A percentile compares a stretch with the other conserved stretches of the same genome.
Conservation (phyloP, 148 eudicot species). For the Salicornia ramosissima region DNA sequence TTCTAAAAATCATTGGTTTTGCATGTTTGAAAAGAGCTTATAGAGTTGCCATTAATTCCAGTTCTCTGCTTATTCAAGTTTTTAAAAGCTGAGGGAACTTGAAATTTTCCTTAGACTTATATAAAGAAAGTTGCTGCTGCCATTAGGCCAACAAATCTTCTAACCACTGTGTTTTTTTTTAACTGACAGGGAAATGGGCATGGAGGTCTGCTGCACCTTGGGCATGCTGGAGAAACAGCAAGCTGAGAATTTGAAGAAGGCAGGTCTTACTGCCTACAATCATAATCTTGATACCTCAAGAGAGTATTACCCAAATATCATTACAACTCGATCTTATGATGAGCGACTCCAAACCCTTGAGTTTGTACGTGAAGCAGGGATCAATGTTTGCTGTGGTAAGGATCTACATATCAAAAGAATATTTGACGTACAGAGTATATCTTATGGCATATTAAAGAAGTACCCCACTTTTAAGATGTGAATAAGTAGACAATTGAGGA, state of each 20-base stretch:
- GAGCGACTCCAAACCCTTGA: slow-evolving; percentile 86
- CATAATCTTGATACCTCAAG: slow-evolving; percentile 99
- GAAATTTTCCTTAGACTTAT: too few relatives aligned
- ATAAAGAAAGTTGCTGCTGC: neutral
- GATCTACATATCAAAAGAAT: slow-evolving; percentile 7
- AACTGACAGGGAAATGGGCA: slow-evolving; percentile 86
- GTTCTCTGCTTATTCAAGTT: too few relatives aligned
- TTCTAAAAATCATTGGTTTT: neutral
- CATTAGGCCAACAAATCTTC: neutral
- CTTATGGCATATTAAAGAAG: neutral
- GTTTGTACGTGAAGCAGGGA: slow-evolving; percentile 94
- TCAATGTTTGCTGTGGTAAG: slow-evolving; percentile 94
- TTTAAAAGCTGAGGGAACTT: too few relatives aligned
- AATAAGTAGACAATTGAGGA: too few relatives aligned
- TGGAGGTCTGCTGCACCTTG: slow-evolving; percentile 99
- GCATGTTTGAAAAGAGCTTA: too few relatives aligned
- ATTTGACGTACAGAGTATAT: neutral
- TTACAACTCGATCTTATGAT: slow-evolving; percentile 91
- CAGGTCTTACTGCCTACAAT: slow-evolving; percentile 96
- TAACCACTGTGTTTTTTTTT: slow-evolving; percentile 13
- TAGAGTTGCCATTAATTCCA: too few relatives aligned
- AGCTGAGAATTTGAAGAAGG: slow-evolving; percentile 81
- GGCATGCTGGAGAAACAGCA: slow-evolving; percentile 99
- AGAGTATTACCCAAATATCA: slow-evolving; percentile 87
- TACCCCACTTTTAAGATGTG: neutral